Percentiles rank a stretch among this genome's conserved stretches.
Evolutionary conservation across 2,329 filamentous ascomycete genomes (phyloP).

Genomic region (Arthrobotrys entomopaga): DNA sequence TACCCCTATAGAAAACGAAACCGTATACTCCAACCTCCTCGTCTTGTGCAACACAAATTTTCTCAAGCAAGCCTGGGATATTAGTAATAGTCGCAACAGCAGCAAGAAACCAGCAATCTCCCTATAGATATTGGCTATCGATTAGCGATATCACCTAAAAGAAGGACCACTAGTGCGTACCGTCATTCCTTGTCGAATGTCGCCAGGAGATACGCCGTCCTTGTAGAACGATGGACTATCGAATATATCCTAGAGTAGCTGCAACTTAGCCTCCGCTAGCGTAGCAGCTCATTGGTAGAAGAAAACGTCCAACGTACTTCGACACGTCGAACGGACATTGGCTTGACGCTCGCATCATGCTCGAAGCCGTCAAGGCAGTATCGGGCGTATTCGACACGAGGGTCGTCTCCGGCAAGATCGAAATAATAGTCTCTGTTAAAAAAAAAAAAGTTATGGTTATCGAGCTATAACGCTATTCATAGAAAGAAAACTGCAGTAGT

Average conservation of each 20-base stretch:
- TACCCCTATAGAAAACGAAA: constrained; percentile 80
- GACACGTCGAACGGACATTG: constrained; percentile 55
- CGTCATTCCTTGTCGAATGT: constrained; percentile 75
- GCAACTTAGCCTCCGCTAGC: not conserved
- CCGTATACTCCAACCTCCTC: constrained; percentile 82
- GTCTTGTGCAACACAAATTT: constrained; percentile 77
- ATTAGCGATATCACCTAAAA: not conserved
- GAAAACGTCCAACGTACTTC: constrained; percentile 46
- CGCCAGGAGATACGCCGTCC: constrained; percentile 78
- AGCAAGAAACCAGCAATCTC: constrained; percentile 88
- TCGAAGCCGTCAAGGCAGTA: constrained; percentile 68
- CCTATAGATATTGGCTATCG: constrained; percentile 66
- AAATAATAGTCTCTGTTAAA: constrained; percentile 68
- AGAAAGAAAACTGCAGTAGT: too few species aligned
- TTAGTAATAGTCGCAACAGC: constrained; percentile 80
- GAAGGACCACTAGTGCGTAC: not conserved
- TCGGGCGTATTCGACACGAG: constrained; percentile 57
- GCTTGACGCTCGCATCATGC: constrained; percentile 58
- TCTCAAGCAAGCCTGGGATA: constrained; percentile 76
- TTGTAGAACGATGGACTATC: constrained; percentile 80
- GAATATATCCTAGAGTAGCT: constrained; percentile 73
- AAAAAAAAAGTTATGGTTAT: not conserved
- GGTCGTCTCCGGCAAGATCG: constrained; percentile 68
- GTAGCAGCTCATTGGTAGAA: constrained; percentile 55
- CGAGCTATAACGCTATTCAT: not conserved